Evolutionary conservation across 2,329 filamentous ascomycete species (phyloP).

Genomic region (Ophiostoma tasmaniense): DNA sequence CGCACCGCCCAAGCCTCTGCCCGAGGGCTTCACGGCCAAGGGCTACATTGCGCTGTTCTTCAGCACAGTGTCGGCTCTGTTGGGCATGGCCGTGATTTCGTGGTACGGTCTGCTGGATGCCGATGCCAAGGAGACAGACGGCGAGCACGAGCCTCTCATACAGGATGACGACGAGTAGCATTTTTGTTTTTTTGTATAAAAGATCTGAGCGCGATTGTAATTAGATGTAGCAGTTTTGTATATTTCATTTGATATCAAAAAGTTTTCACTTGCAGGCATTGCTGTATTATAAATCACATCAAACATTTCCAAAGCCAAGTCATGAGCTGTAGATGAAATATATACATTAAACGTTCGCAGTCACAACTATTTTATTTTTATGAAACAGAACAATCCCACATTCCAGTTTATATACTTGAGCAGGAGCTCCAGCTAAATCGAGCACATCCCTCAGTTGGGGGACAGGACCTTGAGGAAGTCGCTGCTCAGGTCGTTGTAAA

Average conservation of each 20-base stretch:
- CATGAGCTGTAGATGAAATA: background rate
- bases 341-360: background rate
- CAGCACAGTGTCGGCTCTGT: conserved; percentile 56
- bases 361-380: background rate
- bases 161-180: background rate
- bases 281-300: background rate
- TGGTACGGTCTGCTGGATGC: conserved; percentile 14
- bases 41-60: conserved; percentile 71
- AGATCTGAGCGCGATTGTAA: background rate
- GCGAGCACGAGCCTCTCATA: background rate
- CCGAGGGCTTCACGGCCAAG: conserved; percentile 44
- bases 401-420: too few relatives aligned
- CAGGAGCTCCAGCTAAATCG: background rate
- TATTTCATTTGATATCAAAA: background rate
- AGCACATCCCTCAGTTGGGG: background rate
- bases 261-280: background rate
- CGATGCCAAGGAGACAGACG: background rate
- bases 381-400: background rate
- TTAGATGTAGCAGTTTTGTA: background rate
- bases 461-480: conserved; percentile 27
- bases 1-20: conserved; percentile 16
- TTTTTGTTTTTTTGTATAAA: background rate
- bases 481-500: conserved; percentile 39
- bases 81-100: conserved; percentile 56
- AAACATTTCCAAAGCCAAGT: background rate